Conservation (phyloP, 1,139 yeast species). For the Suhomyces yuchorum region DNA sequence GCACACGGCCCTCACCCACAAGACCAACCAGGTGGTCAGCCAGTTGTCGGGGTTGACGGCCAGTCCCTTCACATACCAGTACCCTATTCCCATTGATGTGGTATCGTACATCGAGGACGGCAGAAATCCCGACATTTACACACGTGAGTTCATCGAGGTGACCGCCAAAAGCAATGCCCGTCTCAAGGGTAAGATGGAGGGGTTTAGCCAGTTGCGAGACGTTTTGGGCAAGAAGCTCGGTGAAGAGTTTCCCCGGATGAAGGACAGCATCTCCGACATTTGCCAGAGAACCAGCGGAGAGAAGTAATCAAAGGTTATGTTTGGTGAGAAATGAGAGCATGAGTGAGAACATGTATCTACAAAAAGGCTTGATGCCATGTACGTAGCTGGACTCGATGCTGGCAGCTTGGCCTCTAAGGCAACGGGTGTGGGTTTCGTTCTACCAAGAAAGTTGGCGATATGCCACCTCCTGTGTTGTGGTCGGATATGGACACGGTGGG, state of each 20-base stretch:
- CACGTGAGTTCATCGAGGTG: constrained; percentile 93
- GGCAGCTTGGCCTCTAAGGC: too few relatives aligned
- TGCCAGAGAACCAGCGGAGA: constrained; percentile 36
- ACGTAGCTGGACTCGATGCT: too few relatives aligned
- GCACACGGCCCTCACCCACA: constrained; percentile 45
- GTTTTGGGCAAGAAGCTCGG: constrained; percentile 67
- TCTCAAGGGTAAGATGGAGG: constrained; percentile 77
- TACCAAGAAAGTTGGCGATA: too few relatives aligned
- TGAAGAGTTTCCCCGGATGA: constrained; percentile 77
- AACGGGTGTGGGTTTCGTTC: too few relatives aligned
- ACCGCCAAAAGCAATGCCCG: constrained; percentile 86
- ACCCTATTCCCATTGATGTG: constrained; percentile 73
- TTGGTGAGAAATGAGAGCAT: too few relatives aligned
- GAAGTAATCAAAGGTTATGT: not conserved
- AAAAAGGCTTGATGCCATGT: not conserved
- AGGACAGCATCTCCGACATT: constrained; percentile 53
- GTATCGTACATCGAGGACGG: constrained; percentile 91
- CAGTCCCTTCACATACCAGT: constrained; percentile 37
- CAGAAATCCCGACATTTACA: constrained; percentile 93
- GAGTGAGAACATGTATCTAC: not conserved
- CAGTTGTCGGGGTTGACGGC: constrained; percentile 41
- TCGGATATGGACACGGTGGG: too few relatives aligned
- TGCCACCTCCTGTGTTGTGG: too few relatives aligned
- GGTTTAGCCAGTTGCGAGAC: constrained; percentile 59
- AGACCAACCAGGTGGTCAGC: constrained; percentile 42